Evolutionary conservation across 768 basidiomycete genomes (phyloP), one percentile per base, ranked within the genome.

Genomic region (Phanerodontia chrysosporium): DNA sequence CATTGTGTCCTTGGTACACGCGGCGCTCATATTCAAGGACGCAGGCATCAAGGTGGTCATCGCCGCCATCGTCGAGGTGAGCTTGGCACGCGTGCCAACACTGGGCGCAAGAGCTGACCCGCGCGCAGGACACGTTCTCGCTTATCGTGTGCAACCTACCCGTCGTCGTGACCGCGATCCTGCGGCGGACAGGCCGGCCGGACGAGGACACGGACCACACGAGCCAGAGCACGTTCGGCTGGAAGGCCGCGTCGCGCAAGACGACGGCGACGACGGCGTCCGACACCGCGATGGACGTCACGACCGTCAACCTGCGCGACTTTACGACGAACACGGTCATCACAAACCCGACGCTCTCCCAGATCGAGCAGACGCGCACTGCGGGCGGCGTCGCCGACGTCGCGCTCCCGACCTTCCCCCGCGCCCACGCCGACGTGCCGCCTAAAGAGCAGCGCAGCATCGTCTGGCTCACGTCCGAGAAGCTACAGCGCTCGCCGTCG

Each of bases 1-100:
- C 28, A 60, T 69, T 28, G 68, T 69, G 18, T 72, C 71, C 48
- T 64, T 72, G 29, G 70, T 69, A 5, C 71, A 70, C 49, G 68
- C 66, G 1, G 62, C 63, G 12, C 62, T 66, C 51, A 72, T 72
- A 36, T 58, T 72, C 56, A 62, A 54, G 22, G 53, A 45, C 45
- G 71, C 67, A 2, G 70, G 69, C 45, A 64, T 62, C 46, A 66
- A 67, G 25, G 67, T 73, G 16, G 49, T 73, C 60, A 66, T 73
- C 42, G 62, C 70, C 16, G 71, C 69, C 9, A 59, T 71, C 49
- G 70, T 71, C 16, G 71, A 72, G 64, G 69, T 66, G 48, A 60
- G 59, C 63, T 35, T 42, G 39, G 18, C 63, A 56, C 30, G 58
- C 62, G 13, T 58, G 60, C 51, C 58, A 58, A 0, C 58, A 56